Base-by-base conservation (phyloP, 2,329 filamentous ascomycete species). In the Zelopaecilomyces penicillatus region DNA sequence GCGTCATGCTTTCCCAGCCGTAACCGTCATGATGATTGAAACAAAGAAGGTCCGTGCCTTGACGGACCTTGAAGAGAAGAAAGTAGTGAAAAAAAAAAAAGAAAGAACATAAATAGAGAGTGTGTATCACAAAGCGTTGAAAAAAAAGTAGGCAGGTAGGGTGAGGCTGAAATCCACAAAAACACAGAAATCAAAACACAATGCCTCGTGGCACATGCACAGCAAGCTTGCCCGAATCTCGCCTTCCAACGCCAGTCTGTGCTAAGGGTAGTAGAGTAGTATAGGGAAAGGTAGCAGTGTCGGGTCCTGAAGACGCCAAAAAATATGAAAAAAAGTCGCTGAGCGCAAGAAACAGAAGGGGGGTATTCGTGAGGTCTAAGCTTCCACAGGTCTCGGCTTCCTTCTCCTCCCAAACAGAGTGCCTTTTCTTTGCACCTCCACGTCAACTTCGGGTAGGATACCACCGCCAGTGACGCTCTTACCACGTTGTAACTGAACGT, bases 361-460 rank as follows among this genome's bases (percentile, higher is more conserved):
- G 45, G 46, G 40, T 48, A 45, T 48, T 37, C 39, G 40, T 45
- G 38, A 35, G 37, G 41, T 42, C 29, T 43, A 41, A 38, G 12
- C 37, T 43, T 28, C 34, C 9, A 19, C 33, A 30, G 38, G 37
- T 30, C 11, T 9, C 30, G 39, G 38, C 30, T 42, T 61, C 45
- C 69, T 65, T 43, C 66, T 68, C 43, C 64, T 63, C 33, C 66
- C 59, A 50, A 76, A 76, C 5, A 77, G 58, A 1, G 67, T 70
- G 34, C 65, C 67, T 52, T 69, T 75, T 33, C 68, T 62, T 27
- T 57, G 60, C 7, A 59, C 54, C 30, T 63, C 65, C 5, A 49
- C 51, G 11, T 56, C 30, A n/a, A 31, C 31, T 7, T 50, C 56
- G 30, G 47, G 41, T 48, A 32, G 66, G 63, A 3, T 59, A 56